Base-by-base conservation (phyloP, 164 flowering plant species). In the Berberis vulgaris region DNA sequence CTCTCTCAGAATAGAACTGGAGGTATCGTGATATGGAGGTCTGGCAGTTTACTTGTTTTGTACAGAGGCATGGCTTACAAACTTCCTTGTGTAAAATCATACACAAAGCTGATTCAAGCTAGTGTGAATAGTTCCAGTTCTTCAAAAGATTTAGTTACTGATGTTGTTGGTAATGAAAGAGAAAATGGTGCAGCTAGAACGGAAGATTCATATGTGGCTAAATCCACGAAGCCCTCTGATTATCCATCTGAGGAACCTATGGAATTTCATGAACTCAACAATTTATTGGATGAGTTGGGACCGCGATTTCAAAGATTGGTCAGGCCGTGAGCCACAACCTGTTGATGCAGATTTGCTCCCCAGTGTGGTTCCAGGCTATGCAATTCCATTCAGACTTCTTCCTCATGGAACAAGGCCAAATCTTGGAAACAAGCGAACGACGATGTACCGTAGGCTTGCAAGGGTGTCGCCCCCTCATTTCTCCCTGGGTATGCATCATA, bases 301-400 rank as follows among this genome's bases (percentile, higher is more conserved):
- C 97, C 96, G 39, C 76, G 93, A 45, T 91, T 26, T 76, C 63
- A 61, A 40, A 41, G 96, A 94, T 81, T 91, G 97, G 99, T 69
- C 89, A 10, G 99, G 97, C 49, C 77, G 72, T 49, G 82, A 78
- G 40, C 96, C 99, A 43, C 62, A 79, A 69, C 97, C 99, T 53
- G 86, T 94, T 58, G 96, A 94, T 80, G 99, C 99, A 11, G 97
- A 94, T 76, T 69, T 84, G 74, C 89, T 94, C 70, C 96, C 91
- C 60, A 43, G 73, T 54, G 67, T 81, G 49, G 79, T 89, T 71
- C 83, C 81, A 45, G 93, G 76, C 43, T 94, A 84, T 65, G 78
- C 73, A 64, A 69, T 85, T 60, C 97, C 99, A 41, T 80, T 83
- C 66, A 80, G 99, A 73, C 80, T 85, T 67, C 87, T 91, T 54